A percentile compares a stretch with the other conserved stretches of the same genome.
These are phyloP conservation scores for Dioscorea dumetorum DNA, from an alignment of 106 monocot genomes.

Conservation along the genomic window DNA sequence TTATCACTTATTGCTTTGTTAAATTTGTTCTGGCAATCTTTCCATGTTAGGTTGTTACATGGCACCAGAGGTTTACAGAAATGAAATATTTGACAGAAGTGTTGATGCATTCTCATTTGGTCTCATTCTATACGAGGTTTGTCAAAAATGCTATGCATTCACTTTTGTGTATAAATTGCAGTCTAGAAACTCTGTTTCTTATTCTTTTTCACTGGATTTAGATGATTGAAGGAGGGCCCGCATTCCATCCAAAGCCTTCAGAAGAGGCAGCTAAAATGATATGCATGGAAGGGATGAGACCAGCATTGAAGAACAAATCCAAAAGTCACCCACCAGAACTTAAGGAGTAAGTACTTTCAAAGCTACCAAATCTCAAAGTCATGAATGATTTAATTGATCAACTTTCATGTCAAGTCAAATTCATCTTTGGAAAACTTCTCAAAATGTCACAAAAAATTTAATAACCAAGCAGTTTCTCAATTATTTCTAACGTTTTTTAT, in stretches of 20 bases:
- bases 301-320: slow-evolving; percentile 58
- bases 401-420: too few relatives aligned
- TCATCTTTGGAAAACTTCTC: too few relatives aligned
- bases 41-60: slow-evolving; percentile 38
- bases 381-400: too few relatives aligned
- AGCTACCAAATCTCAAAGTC: not conserved
- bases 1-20: too few relatives aligned
- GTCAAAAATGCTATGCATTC: not conserved
- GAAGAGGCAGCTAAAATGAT: slow-evolving; percentile 55
- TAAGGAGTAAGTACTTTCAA: slow-evolving; percentile 50
- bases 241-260: slow-evolving; percentile 51
- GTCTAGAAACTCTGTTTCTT: not conserved
- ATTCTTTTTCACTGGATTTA: slow-evolving; percentile 15
- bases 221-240: slow-evolving; percentile 77
- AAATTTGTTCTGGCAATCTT: not conserved
- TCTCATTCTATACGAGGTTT: slow-evolving; percentile 68
- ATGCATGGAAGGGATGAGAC: slow-evolving; percentile 58
- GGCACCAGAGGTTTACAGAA: slow-evolving; percentile 64
- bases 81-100: slow-evolving; percentile 58
- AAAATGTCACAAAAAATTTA: too few relatives aligned
- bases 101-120: slow-evolving; percentile 77
- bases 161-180: too few relatives aligned
- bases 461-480: too few relatives aligned
- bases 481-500: too few relatives aligned
- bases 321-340: slow-evolving; percentile 63